Conservation (phyloP, 306 rosid genomes). For the Pterocarpus macrocarpus region DNA sequence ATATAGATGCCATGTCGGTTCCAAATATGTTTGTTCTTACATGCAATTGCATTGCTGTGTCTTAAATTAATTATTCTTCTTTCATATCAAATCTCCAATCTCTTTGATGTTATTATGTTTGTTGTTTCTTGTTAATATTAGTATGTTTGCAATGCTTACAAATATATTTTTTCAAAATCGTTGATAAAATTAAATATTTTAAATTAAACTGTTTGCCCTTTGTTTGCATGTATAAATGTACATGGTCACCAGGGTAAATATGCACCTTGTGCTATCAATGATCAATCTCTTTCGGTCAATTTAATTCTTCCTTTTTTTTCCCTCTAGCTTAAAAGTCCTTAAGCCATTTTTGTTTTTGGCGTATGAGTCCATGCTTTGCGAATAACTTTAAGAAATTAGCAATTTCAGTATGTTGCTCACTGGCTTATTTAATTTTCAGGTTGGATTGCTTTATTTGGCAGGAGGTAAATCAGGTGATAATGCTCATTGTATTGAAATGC, state of each 20-base stretch:
- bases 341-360: slow-evolving; percentile 2
- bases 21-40: not conserved
- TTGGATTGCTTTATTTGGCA: slow-evolving; percentile 75
- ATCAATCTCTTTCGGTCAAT: slow-evolving; percentile 1
- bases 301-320: slow-evolving; percentile 6
- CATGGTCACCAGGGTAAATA: not conserved
- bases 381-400: not conserved
- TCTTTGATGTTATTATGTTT: not conserved
- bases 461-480: slow-evolving; percentile 82
- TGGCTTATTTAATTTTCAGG: slow-evolving; percentile 60
- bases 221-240: not conserved
- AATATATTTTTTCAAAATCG: not conserved
- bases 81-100: slow-evolving; percentile 14
- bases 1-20: too few species aligned
- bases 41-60: slow-evolving; percentile 24
- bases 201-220: slow-evolving; percentile 9
- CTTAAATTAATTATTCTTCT: slow-evolving; percentile 27
- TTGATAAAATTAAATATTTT: not conserved
- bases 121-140: not conserved
- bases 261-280: not conserved
- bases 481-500: slow-evolving; percentile 91
- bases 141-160: slow-evolving; percentile 12
- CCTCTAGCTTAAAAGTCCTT: not conserved
- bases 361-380: slow-evolving; percentile 12
- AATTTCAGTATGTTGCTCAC: slow-evolving; percentile 35